These are phyloP conservation scores for Penicillium sp. DNA, from an alignment of 2,329 filamentous ascomycete genomes.

Conservation along the genomic window DNA sequence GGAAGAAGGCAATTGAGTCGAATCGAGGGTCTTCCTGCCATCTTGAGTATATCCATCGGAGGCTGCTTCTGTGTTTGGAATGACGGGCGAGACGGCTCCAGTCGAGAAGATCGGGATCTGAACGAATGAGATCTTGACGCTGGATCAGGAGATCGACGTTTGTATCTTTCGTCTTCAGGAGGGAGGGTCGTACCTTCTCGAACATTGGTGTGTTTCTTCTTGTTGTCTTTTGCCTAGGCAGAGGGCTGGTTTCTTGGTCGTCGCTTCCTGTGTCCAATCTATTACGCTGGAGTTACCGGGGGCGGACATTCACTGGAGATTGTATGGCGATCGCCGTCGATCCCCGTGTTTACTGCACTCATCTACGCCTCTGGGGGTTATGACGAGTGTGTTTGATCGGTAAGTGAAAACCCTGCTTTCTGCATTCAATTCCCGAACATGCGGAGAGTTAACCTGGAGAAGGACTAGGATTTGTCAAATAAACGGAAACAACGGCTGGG, in stretches of 20 bases:
- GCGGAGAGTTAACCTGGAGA: background rate
- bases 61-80: background rate
- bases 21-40: background rate
- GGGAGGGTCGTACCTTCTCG: too few species aligned
- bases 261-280: background rate
- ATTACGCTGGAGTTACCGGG: background rate
- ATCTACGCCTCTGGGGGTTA: background rate
- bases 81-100: background rate
- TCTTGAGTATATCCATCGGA: background rate
- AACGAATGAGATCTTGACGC: background rate
- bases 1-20: background rate
- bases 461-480: background rate
- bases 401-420: background rate
- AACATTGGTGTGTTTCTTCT: background rate
- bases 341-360: background rate
- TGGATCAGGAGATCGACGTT: background rate
- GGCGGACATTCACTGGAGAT: slow-evolving; percentile 15
- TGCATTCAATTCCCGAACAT: background rate
- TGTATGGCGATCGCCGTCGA: slow-evolving; percentile 4
- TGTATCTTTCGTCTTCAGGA: background rate
- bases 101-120: background rate
- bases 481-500: background rate
- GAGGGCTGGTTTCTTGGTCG: background rate
- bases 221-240: background rate
- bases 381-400: background rate